Base-by-base conservation (phyloP, 164 flowering plant species). In the Sedum album region DNA sequence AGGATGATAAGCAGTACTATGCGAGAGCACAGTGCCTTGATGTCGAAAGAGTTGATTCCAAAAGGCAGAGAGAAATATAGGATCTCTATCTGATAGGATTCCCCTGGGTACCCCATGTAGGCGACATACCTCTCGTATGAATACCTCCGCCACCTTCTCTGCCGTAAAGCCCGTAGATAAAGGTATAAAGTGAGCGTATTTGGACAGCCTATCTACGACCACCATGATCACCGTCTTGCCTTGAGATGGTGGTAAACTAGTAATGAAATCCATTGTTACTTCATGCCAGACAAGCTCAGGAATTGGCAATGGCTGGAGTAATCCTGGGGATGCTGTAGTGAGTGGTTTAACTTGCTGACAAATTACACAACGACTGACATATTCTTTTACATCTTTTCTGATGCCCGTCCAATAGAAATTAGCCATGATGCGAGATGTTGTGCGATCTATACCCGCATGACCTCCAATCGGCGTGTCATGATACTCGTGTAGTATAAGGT, bases 151-250 rank as follows among this genome's bases (percentile, higher is more conserved):
- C 0, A 67, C 68, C 35, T 0, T 0, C 0, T 5, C 0, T 0
- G 68, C 66, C 0, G 71, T 62, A 39, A 20, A 71, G 0, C 68
- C 69, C 14, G 49, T 63, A 20, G 51, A 5, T 0, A 76, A 18
- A 0, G 67, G n/a, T 0, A 65, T 30, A 48, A 74, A 76, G 38
- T 79, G 79, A 0, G 18, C 62, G 20, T 28, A 71, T 30, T 73
- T 75, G 11, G 67, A 36, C 0, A 79, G 44, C 0, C 72, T 20
- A 35, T 76, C 79, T 0, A 79, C 69, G 3, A 76, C 77, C 1
- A 79, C 79, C 26, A 70, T 2, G 0, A 76, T 73, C 0, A 42
- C 36, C 0, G 4, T 15, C 1, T 15, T 20, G 10, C 70, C 76
- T 8, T 25, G 20, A 0, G 69, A 70, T 31, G 9, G 10, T 4